Evolutionary conservation across 2,329 filamentous ascomycete species (phyloP), one percentile per base, ranked within the genome.

Genomic region (Nigrograna mackinnonii): DNA sequence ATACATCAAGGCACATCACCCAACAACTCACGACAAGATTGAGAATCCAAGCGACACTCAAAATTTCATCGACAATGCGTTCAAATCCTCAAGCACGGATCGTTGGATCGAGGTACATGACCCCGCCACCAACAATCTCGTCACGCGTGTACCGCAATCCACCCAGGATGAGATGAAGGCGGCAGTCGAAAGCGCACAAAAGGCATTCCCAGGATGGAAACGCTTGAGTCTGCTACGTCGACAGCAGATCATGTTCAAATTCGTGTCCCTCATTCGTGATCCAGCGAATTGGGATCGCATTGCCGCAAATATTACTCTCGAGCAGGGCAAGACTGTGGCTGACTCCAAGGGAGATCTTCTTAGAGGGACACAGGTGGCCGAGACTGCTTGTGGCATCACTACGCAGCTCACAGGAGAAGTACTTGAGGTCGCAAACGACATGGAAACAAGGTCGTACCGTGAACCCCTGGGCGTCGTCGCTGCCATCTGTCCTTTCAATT

Each of bases 191-290:
- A 89, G 86, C 63, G 88, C 89, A 4, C 74, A 86, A 71, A 84
- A 82, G 71, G 89, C 89, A 1, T 92, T 89, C 67, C 80, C 84
- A 51, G 75, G 75, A 37, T 94, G 89, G 89, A 82, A 77, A 57
- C 77, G 79, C 50, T 91, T 82, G 19, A 88, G 83, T 64, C 75
- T 92, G 50, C 78, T 94, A 53, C 75, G 80, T 49, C 79, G 88
- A 49, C 89, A 94, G 77, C 83, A 89, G 73, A 85, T 92, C 72
- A 90, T 92, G 86, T 92, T 94, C 79, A 87, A 86, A 70, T 91
- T 90, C 60, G 87, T 90, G 22, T 78, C 79, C 22, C 75, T 94
- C 62, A 89, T 94, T 65, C 78, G 87, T 39, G 85, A 91, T n/a
- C n/a, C n/a, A n/a, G n/a, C n/a, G 72, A 86, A 94, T 73, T 91